Evolutionary conservation across 2,329 filamentous ascomycete species (phyloP), one percentile per base, ranked within the genome.

Genomic region (Chaetomiaceae sp.): DNA sequence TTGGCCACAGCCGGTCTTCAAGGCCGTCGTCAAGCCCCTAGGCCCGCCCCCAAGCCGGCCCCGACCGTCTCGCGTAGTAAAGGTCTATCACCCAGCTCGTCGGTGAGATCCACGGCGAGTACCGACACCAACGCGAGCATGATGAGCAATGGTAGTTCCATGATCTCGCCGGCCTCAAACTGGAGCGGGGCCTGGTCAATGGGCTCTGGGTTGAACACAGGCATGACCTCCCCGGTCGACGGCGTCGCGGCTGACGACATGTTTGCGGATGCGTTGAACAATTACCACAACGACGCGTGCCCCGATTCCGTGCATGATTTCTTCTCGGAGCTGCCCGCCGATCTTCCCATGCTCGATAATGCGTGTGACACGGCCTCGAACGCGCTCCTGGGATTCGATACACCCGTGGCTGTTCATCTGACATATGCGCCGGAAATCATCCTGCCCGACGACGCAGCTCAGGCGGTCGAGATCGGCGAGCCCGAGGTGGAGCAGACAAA

Each of bases 161-260:
- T 71, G 27, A 69, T 79, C 47, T 79, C 77, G 6, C 75, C 77
- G 9, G 64, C 74, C 33, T 79, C 77, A 8, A 69, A 69, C 27
- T 77, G 69, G 66, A 73, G 71, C 44, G 64, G 63, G 5, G 61
- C 63, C 11, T 77, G 75, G 68, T 71, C 72, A 10, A 67, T 69
- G 58, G 65, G 61, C 14, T 69, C 71, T 9, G 71, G 66, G 3
- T 64, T 72, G 30, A 70, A 76, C 48, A 75, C 75, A 1, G 66
- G 65, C 49, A 63, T 77, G 59, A 74, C 74, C 5, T 78, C 76
- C 16, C 74, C 77, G 1, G 66, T 71, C 29, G 75, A 74, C 34
- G 64, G 60, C 3, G 48, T 65, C 27, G 40, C 67, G 27, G 57
- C 62, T n/a, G 66, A 69, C 53, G 61, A 64, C n/a, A 33, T 61